These are phyloP conservation scores for Globisporangium paddicum DNA, from an alignment of 352 stramenopile species.

Conservation along the genomic window DNA sequence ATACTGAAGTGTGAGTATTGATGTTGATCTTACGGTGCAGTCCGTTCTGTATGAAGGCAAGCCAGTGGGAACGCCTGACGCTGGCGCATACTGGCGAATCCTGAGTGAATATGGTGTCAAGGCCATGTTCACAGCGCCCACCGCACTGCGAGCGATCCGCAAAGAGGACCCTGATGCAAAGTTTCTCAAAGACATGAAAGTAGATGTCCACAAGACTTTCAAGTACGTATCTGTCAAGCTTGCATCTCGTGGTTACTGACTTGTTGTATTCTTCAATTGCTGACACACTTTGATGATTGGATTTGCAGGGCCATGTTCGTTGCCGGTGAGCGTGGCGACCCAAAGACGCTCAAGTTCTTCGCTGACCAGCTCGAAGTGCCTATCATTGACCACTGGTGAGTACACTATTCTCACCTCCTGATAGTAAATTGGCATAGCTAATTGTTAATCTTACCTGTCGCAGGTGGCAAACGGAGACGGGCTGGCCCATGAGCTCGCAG, in stretches of 20 bases:
- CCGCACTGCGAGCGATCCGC: constrained; percentile 84
- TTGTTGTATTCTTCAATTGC: neutral
- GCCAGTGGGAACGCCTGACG: constrained; percentile 82
- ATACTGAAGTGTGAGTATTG: too few relatives aligned
- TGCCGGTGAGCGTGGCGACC: constrained; percentile 84
- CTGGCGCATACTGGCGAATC: constrained; percentile 83
- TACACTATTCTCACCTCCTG: too few relatives aligned
- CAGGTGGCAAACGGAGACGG: constrained; percentile 84
- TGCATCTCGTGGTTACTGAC: too few relatives aligned
- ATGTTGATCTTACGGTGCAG: constrained; percentile 9
- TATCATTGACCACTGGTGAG: constrained; percentile 85
- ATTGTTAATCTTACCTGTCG: too few relatives aligned
- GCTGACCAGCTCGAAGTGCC: constrained; percentile 49
- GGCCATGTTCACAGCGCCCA: constrained; percentile 90
- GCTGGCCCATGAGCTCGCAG: constrained; percentile 71
- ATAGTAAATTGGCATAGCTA: too few relatives aligned
- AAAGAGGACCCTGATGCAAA: constrained; percentile 73
- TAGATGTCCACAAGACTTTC: constrained; percentile 40
- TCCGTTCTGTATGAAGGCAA: constrained; percentile 90
- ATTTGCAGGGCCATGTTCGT: constrained; percentile 71
- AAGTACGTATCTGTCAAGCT: constrained; percentile 34
- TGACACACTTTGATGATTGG: neutral
- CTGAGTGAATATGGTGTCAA: constrained; percentile 84
- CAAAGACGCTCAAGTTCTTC: constrained; percentile 84
- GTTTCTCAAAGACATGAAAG: constrained; percentile 42